Base-by-base conservation (phyloP, 192 early-diverging fungal species). In the Phlyctochytrium arcticum region DNA sequence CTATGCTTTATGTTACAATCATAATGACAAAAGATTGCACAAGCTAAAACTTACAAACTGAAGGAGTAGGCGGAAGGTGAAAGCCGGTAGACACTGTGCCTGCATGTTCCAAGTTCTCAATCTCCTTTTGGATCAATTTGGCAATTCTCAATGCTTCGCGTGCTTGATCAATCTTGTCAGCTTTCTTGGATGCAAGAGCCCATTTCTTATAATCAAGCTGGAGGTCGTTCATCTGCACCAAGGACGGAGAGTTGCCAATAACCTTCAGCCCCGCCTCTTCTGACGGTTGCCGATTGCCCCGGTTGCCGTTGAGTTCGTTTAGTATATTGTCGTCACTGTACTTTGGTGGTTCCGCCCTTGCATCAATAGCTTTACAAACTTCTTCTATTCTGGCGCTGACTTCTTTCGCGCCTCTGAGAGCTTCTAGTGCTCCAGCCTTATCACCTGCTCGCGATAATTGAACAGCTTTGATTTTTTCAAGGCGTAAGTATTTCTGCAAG, bases 151-250 rank as follows among this genome's bases (percentile, higher is more conserved):
- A 36, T 72, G 80, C 71, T 63, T 86, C 76, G 15, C 81, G 69
- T 2, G 86, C 83, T 4, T 31, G 60, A 9, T 47, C 44, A 3
- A 80, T 19, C 44, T 87, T 71, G 29, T 76, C 71, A 0, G 75
- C 47, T 17, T 74, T 62, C 71, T 88, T 88, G 62, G 75, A 80
- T 10, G 67, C 66, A 34, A 85, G 48, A 4, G 85, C 88, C 6
- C 74, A 75, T 29, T 79, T 65, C 61, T 83, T 87, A 62, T 89
- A 89, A 65, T 89, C 77, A 27, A 75, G 48, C 54, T 76, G 76
- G 5, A 24, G 6, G 17, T 36, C n/a, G 12, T 57, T n/a, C 56
- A 8, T 31, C 2, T 15, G 34, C 36, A 56, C 67, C 23, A 33
- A 32, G 39, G 56, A 37, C n/a, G 35, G 31, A 12, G 44, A 59